A percentile compares a stretch with the other conserved stretches of the same genome.
Conservation (phyloP, 169 alveolate genomes). For the Cardiosporidium cionae region DNA sequence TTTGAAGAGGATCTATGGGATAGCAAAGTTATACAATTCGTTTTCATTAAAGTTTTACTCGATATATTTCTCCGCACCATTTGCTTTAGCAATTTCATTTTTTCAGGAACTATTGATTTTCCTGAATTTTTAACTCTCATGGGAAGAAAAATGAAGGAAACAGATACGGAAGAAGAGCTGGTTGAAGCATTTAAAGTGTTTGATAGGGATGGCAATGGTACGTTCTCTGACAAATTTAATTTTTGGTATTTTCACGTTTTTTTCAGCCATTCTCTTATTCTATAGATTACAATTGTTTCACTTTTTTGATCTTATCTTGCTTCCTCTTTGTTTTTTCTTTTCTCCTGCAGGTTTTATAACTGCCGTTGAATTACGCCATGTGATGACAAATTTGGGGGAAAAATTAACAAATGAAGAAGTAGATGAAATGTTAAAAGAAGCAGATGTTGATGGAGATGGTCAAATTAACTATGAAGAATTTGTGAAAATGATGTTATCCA, state of each 20-base stretch:
- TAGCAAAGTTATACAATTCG: background rate
- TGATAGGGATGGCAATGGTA: constrained; percentile 94
- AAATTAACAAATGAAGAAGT: constrained; percentile 97
- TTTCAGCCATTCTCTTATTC: background rate
- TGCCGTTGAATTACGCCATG: constrained; percentile 97
- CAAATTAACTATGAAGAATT: constrained; percentile 96
- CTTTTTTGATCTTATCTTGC: no score
- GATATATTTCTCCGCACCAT: no score
- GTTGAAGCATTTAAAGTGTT: constrained; percentile 95
- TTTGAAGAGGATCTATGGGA: no score
- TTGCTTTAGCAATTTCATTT: no score
- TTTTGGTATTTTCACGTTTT: background rate
- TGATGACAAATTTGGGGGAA: constrained; percentile 97
- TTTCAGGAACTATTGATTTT: constrained; percentile 87
- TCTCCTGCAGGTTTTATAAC: constrained; percentile 83
- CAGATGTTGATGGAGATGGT: constrained; percentile 99
- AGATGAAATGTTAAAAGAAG: constrained; percentile 98
- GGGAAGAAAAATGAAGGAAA: constrained; percentile 99
- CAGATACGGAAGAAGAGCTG: constrained; percentile 98
- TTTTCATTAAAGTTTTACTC: no score
- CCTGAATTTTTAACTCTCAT: constrained; percentile 97
- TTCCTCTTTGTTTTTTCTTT: no score
- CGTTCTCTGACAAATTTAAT: background rate
- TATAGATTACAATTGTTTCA: background rate
- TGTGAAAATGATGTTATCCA: constrained; percentile 94